Base-by-base conservation (phyloP, 164 flowering plant species). In the Tetrastigma voinierianum region DNA sequence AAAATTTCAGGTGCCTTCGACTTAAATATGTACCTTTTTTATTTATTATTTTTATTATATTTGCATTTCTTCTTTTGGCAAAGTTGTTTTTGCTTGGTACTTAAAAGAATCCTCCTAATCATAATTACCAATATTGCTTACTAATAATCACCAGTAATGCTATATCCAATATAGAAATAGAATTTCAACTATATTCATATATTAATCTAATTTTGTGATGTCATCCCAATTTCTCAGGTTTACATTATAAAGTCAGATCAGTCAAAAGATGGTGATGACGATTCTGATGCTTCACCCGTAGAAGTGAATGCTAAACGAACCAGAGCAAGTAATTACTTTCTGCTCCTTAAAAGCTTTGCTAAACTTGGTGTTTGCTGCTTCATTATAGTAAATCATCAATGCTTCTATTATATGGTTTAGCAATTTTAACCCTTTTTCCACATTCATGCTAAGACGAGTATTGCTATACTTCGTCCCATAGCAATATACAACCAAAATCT, bases 1-100 rank as follows among this genome's bases (percentile, higher is more conserved):
- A 9, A 73, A 56, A 53, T 89, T 91, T 55, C 85, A 89, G 97
- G 97, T 91, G 25, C 10, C 10, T 51, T 70, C 3, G 60, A 4
- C 55, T 49, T 18, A 21, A 45, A 45, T 21, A 32, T 18, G 11
- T 24, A 44, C 13, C 12, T 8, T 3, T 18, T 19, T 40, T 23
- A 40, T 32, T 2, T 10, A 40, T 9, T 13, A 19, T 32, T 32
- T n/a, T n/a, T n/a, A n/a, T n/a, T n/a, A n/a, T n/a, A n/a, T n/a
- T n/a, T n/a, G 40, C 40, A 32, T 32, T 32, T 32, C 40, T 3
- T 32, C 40, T 1, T 19, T 3, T 46, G 10, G 14, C 46, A 7
- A 32, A 32, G 0, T 32, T 32, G 40, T 32, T 32, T 32, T 32
- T 32, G 40, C 40, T 32, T 32, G 40, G 40, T 32, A 32, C 6